Evolutionary conservation across 1,284 basidiomycete species (phyloP).

Genomic region (Austropuccinia psidii): DNA sequence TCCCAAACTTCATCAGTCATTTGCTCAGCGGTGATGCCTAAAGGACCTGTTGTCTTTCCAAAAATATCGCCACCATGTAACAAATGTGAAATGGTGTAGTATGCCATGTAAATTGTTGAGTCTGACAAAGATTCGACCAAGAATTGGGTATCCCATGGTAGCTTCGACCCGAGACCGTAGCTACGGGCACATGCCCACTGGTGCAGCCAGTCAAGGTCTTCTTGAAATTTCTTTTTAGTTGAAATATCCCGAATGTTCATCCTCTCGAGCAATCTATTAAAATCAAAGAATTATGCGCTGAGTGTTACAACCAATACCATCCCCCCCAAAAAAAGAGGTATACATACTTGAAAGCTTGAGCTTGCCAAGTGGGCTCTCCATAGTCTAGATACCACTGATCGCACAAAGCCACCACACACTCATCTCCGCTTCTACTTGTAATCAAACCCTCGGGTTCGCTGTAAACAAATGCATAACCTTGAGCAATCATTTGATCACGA

Average conservation of each 20-base stretch:
- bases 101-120: slow-evolving; percentile 98
- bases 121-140: slow-evolving; percentile 94
- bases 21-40: slow-evolving; percentile 78
- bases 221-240: slow-evolving; percentile 85
- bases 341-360: slow-evolving; percentile 68
- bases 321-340: slow-evolving; percentile 37
- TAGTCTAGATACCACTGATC: slow-evolving; percentile 99
- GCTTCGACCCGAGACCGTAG: slow-evolving; percentile 88
- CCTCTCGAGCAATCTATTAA: slow-evolving; percentile 60
- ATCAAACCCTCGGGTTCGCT: slow-evolving; percentile 93
- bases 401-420: slow-evolving; percentile 95
- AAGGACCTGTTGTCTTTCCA: slow-evolving; percentile 68
- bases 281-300: too few relatives aligned
- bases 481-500: slow-evolving; percentile 70
- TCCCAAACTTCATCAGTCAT: slow-evolving; percentile 98
- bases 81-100: slow-evolving; percentile 88
- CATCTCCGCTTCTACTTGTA: slow-evolving; percentile 80
- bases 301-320: background rate
- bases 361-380: slow-evolving; percentile 81
- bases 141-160: slow-evolving; percentile 96
- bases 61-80: slow-evolving; percentile 67
- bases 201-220: slow-evolving; percentile 87
- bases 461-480: slow-evolving; percentile 74
- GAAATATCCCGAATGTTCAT: slow-evolving; percentile 88
- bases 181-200: slow-evolving; percentile 98